Conservation (phyloP, 306 rosid genomes). For the Cicer cuneatum region DNA sequence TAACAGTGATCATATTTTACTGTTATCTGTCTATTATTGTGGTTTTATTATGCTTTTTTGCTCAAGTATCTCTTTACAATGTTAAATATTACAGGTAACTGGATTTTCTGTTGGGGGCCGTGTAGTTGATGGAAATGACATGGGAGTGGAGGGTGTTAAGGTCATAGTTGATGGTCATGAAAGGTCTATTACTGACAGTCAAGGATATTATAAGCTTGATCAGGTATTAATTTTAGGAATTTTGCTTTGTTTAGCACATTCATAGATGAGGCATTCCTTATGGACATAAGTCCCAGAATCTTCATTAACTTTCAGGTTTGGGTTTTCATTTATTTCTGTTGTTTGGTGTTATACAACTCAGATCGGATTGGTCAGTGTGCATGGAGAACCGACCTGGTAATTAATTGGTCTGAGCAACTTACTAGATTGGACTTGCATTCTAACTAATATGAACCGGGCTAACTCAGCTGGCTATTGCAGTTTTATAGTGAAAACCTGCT, state of each 20-base stretch:
- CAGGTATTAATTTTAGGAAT: constrained; percentile 63
- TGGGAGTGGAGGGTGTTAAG: constrained; percentile 90
- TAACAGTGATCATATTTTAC: not conserved
- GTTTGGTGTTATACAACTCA: not conserved
- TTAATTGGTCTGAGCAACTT: not conserved
- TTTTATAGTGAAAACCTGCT: not conserved
- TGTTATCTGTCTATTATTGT: constrained; percentile 22
- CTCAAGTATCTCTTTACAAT: constrained; percentile 31
- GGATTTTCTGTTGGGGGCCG: constrained; percentile 99
- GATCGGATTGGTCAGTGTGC: not conserved
- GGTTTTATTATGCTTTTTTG: constrained; percentile 36
- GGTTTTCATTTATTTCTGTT: constrained; percentile 29
- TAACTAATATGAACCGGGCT: not conserved
- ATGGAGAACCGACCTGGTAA: not conserved
- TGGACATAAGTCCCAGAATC: constrained; percentile 22
- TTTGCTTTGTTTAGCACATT: constrained; percentile 33
- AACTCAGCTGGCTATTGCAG: not conserved
- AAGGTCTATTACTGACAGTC: constrained; percentile 84
- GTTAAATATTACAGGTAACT: constrained; percentile 71
- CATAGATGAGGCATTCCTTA: constrained; percentile 18
- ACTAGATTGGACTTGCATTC: constrained; percentile 3
- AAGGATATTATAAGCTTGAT: constrained; percentile 97
- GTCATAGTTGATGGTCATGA: constrained; percentile 91
- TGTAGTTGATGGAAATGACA: constrained; percentile 81
- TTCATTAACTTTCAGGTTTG: constrained; percentile 28